Evolutionary conservation across 2,329 filamentous ascomycete species (phyloP).

Genomic region (Dendrostoma leiphaemia): DNA sequence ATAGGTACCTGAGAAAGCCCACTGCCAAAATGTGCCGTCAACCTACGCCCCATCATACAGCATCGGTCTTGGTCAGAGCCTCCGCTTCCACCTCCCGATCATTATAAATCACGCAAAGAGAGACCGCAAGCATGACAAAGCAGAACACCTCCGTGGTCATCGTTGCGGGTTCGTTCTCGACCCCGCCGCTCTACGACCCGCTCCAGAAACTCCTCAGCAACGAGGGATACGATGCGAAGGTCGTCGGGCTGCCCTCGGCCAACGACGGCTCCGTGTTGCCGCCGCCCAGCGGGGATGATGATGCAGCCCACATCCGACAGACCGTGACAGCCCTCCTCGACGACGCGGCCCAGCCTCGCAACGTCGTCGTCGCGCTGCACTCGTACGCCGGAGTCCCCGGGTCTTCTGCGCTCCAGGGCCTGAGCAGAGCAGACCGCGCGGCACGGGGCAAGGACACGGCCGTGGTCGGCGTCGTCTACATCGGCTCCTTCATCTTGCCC

Average conservation of each 20-base stretch:
- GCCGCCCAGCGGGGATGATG: conserved; percentile 18
- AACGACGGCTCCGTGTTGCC: conserved; percentile 18
- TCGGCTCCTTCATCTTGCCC: conserved; percentile 20
- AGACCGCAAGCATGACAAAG: too few relatives aligned
- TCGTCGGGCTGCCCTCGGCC: conserved; percentile 14
- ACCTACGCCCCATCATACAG: too few relatives aligned
- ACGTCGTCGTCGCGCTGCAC: conserved; percentile 30
- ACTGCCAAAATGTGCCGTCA: too few relatives aligned
- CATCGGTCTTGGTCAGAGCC: too few relatives aligned
- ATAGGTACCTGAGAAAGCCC: too few relatives aligned
- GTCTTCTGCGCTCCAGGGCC: conserved; percentile 28
- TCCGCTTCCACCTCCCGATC: too few relatives aligned
- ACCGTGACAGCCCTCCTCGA: conserved; percentile 15
- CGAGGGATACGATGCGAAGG: conserved; percentile 8
- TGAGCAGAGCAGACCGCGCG: conserved; percentile 24
- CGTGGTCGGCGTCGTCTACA: conserved; percentile 29
- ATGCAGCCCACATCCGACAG: conserved; percentile 16
- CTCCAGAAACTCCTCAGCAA: neutral
- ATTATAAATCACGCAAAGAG: too few relatives aligned
- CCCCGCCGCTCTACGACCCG: neutral
- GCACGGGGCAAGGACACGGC: conserved; percentile 26
- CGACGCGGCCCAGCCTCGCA: conserved; percentile 21
- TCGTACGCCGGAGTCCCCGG: conserved; percentile 33
- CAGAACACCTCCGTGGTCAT: conserved; percentile 8
- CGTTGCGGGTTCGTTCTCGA: conserved; percentile 16